Evolutionary conservation across 140 eudicot species (phyloP).

Genomic region (Ambrosia hybrid): DNA sequence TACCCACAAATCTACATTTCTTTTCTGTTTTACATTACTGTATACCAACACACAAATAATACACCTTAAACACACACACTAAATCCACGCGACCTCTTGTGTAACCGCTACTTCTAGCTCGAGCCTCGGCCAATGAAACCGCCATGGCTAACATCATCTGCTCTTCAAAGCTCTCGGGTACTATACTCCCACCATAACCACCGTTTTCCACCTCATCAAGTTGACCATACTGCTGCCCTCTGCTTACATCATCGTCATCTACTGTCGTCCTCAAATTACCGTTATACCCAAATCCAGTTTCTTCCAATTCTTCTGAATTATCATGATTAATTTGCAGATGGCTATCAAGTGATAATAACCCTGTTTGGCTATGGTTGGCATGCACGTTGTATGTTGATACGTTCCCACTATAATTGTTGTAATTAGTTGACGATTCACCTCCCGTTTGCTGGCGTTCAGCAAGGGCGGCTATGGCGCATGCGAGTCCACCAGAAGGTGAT

Average conservation of each 20-base stretch:
- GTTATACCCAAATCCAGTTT: conserved; percentile 41
- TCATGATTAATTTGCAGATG: conserved; percentile 45
- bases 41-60: conserved; percentile 33
- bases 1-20: conserved; percentile 31
- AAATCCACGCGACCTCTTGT: conserved; percentile 84
- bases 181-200: conserved; percentile 40
- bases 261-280: conserved; percentile 36
- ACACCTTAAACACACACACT: conserved; percentile 30
- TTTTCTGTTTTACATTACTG: conserved; percentile 32
- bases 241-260: conserved; percentile 8
- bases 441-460: conserved; percentile 78
- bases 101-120: conserved; percentile 55
- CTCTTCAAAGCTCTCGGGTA: conserved; percentile 91
- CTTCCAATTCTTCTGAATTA: conserved; percentile 34
- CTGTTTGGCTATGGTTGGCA: conserved; percentile 35
- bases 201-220: conserved; percentile 39
- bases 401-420: conserved; percentile 40
- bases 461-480: conserved; percentile 85
- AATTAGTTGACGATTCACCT: conserved; percentile 52
- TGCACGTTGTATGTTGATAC: conserved; percentile 46
- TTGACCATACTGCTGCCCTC: conserved; percentile 21
- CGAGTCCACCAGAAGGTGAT: conserved; percentile 92
- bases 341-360: conserved; percentile 41
- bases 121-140: conserved; percentile 92
- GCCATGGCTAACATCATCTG: conserved; percentile 99